phyloP scores from a whole-genome alignment of 2,329 filamentous ascomycete species.

The Rhynchosporium agropyri region DNA sequence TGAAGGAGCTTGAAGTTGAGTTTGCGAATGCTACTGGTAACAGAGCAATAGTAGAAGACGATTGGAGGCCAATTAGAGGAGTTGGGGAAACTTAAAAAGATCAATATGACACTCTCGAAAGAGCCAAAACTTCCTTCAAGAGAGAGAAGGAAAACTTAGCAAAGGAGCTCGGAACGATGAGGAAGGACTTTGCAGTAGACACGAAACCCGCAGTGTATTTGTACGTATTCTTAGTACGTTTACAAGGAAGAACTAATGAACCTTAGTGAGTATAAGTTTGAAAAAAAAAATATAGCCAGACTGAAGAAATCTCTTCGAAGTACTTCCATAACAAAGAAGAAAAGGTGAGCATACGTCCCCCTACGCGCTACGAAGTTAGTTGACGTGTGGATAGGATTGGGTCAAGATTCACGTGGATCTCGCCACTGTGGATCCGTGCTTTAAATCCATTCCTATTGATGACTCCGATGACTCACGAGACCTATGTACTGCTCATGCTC shows the following conservation, averaged over 20 bases:
- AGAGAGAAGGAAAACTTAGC: slow-evolving; percentile 18
- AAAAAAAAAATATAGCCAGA: slow-evolving; percentile 14
- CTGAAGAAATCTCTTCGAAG: slow-evolving; percentile 17
- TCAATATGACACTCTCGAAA: too few species aligned
- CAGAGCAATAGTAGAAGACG: slow-evolving; percentile 16
- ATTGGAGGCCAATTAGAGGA: slow-evolving; percentile 12
- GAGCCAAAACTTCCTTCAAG: slow-evolving; percentile 21
- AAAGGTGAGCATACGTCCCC: slow-evolving; percentile 15
- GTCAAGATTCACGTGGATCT: slow-evolving; percentile 21
- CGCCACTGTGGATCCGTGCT: slow-evolving; percentile 17
- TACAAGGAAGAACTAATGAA: not conserved
- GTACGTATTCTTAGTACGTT: not conserved
- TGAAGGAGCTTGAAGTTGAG: slow-evolving; percentile 20
- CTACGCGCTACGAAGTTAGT: slow-evolving; percentile 14
- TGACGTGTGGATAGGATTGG: slow-evolving; percentile 21
- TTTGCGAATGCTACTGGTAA: slow-evolving; percentile 14
- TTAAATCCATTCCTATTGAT: slow-evolving; percentile 25
- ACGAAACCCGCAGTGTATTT: not conserved
- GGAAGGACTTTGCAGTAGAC: slow-evolving; percentile 24
- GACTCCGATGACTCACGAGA: slow-evolving; percentile 23
- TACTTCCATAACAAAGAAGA: slow-evolving; percentile 23
- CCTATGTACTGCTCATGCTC: slow-evolving; percentile 26
- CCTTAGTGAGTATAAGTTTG: not conserved
- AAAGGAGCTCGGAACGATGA: slow-evolving; percentile 21
- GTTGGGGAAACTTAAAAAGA: slow-evolving; percentile 11